These are phyloP conservation scores for Aspergillus homomorphus DNA, from an alignment of 495 filamentous ascomycete genomes.

Conservation along the genomic window DNA sequence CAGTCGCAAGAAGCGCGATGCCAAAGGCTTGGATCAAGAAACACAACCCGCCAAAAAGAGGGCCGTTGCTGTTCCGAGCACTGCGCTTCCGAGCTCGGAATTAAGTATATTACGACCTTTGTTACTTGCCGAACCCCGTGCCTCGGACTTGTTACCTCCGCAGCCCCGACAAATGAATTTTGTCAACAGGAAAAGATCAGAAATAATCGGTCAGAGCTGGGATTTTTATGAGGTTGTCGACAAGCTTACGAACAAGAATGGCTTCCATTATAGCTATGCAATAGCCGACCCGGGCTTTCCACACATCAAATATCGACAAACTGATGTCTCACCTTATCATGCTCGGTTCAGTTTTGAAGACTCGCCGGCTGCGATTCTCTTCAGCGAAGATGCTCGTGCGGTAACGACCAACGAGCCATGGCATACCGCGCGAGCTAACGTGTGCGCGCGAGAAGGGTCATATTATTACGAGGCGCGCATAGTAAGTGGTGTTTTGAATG, in stretches of 20 bases:
- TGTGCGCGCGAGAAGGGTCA: constrained; percentile 83
- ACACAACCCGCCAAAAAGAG: constrained; percentile 38
- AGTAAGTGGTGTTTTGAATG: constrained; percentile 58
- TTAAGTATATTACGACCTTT: constrained; percentile 33
- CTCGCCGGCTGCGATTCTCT: constrained; percentile 64
- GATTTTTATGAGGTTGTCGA: constrained; percentile 46
- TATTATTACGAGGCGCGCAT: constrained; percentile 95
- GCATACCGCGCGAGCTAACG: constrained; percentile 69
- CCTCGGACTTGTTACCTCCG: constrained; percentile 39
- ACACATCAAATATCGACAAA: constrained; percentile 83
- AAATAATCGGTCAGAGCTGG: constrained; percentile 36
- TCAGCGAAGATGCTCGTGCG: constrained; percentile 40
- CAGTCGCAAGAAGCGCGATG: constrained; percentile 70
- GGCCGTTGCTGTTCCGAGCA: constrained; percentile 29
- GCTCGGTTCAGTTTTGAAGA: constrained; percentile 90
- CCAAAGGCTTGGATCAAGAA: constrained; percentile 54
- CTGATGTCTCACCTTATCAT: constrained; percentile 76
- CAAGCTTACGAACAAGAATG: constrained; percentile 86
- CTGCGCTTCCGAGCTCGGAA: constrained; percentile 30
- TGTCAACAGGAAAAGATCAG: constrained; percentile 34
- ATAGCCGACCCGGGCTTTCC: constrained; percentile 84
- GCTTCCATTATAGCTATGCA: constrained; percentile 85
- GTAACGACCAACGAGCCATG: constrained; percentile 45
- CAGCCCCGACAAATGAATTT: constrained; percentile 43
- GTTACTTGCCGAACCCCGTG: constrained; percentile 35